Evolutionary conservation across 2,329 filamentous ascomycete genomes (phyloP).

Genomic region (Penicillium palitans): DNA sequence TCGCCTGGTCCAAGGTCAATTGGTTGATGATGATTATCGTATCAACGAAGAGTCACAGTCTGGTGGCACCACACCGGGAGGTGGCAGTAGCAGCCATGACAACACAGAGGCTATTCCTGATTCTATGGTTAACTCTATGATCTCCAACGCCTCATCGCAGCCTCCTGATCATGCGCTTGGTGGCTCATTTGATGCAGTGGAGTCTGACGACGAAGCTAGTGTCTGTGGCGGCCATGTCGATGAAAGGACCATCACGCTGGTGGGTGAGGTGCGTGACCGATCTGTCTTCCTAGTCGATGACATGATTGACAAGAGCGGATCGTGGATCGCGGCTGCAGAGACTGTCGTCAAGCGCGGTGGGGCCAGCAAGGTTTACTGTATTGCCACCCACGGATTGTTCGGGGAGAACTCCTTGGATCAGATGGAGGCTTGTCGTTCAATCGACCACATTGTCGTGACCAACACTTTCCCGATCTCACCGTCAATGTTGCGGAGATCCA

Average conservation of each 20-base stretch:
- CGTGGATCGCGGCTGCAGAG: constrained; percentile 96
- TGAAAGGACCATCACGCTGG: constrained; percentile 96
- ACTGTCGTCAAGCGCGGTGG: constrained; percentile 90
- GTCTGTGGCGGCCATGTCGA: constrained; percentile 62
- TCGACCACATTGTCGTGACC: constrained; percentile 90
- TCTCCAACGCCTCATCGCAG: constrained; percentile 77
- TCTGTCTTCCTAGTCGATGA: constrained; percentile 95
- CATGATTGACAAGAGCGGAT: constrained; percentile 97
- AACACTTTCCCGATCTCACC: constrained; percentile 93
- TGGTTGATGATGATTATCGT: constrained; percentile 90
- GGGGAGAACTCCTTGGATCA: constrained; percentile 86
- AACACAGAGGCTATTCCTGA: constrained; percentile 64
- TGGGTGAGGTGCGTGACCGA: constrained; percentile 85
- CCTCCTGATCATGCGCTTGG: constrained; percentile 72
- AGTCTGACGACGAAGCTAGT: constrained; percentile 76
- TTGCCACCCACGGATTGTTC: constrained; percentile 95
- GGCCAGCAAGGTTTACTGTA: constrained; percentile 94
- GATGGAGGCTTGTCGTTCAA: constrained; percentile 88
- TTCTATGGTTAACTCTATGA: constrained; percentile 77
- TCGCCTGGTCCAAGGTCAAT: constrained; percentile 86
- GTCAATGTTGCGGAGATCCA: constrained; percentile 66
- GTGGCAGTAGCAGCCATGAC: constrained; percentile 48
- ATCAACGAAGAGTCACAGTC: constrained; percentile 65
- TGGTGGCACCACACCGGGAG: constrained; percentile 53
- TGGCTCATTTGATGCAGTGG: constrained; percentile 79